These are phyloP conservation scores for Cutaneotrichosporon spelunceum DNA, from an alignment of 1,284 basidiomycete species.

Conservation along the genomic window DNA sequence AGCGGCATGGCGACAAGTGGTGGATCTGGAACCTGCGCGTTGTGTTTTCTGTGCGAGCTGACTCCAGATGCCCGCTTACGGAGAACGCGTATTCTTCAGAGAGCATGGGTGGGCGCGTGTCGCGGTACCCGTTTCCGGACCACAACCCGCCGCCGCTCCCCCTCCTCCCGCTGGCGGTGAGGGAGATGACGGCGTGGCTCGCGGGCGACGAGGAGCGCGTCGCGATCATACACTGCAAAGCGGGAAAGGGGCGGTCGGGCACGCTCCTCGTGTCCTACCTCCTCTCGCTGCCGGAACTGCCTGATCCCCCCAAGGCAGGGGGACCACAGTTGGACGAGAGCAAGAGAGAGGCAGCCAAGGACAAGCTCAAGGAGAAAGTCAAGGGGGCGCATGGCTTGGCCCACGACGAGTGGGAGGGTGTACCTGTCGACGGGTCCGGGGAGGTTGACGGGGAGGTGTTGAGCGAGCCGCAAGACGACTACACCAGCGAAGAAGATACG, in stretches of 20 bases:
- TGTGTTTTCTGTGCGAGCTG: neutral
- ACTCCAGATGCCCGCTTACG: slow-evolving; percentile 57
- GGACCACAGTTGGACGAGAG: neutral
- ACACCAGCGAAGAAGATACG: slow-evolving; percentile 10
- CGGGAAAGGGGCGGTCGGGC: slow-evolving; percentile 68
- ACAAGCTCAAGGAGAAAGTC: slow-evolving; percentile 5
- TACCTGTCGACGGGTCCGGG: too few relatives aligned
- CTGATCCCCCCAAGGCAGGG: slow-evolving; percentile 53
- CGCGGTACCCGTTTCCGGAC: slow-evolving; percentile 82
- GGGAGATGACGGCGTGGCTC: slow-evolving; percentile 77
- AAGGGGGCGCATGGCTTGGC: neutral
- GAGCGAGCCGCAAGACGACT: neutral
- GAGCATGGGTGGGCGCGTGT: slow-evolving; percentile 60
- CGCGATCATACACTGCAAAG: slow-evolving; percentile 85
- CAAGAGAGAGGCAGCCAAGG: neutral
- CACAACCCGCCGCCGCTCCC: slow-evolving; percentile 82
- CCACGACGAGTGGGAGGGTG: slow-evolving; percentile 1
- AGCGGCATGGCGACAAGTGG: slow-evolving; percentile 69
- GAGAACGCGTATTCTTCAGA: slow-evolving; percentile 55
- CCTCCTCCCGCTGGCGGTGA: slow-evolving; percentile 68
- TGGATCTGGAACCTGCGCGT: slow-evolving; percentile 75
- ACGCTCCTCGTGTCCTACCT: slow-evolving; percentile 76
- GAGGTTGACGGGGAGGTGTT: slow-evolving; percentile 7
- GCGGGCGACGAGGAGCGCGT: slow-evolving; percentile 65
- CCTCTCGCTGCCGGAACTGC: slow-evolving; percentile 59